These are phyloP conservation scores for Fraxinus quadrangulata DNA, from an alignment of 257 asterid genomes.

Conservation along the genomic window DNA sequence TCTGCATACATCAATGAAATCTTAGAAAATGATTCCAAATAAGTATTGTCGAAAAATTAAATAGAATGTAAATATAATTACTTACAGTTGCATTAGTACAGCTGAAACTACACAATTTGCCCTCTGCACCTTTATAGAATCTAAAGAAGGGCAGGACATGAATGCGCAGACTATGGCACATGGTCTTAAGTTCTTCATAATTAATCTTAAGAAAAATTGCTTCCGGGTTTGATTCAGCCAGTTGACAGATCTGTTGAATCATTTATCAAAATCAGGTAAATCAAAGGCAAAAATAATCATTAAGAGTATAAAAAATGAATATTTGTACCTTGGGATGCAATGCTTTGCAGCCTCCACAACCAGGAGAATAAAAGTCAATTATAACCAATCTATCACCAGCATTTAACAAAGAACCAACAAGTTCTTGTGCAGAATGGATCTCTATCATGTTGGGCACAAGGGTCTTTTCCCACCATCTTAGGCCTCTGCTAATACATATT, in stretches of 20 bases:
- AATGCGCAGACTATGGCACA: constrained; percentile 73
- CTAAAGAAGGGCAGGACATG: constrained; percentile 89
- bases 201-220: constrained; percentile 73
- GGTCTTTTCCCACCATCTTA: constrained; percentile 91
- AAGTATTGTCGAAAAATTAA: no score
- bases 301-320: no score
- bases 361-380: constrained; percentile 87
- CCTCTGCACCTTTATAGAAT: constrained; percentile 86
- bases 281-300: background rate
- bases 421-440: constrained; percentile 66
- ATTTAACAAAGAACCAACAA: constrained; percentile 58
- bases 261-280: background rate
- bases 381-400: constrained; percentile 84
- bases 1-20: constrained; percentile 42
- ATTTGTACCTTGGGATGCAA: constrained; percentile 79
- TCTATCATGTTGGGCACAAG: constrained; percentile 80
- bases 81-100: constrained; percentile 94
- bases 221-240: constrained; percentile 74
- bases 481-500: constrained; percentile 45
- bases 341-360: constrained; percentile 94
- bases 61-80: background rate
- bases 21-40: background rate
- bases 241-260: constrained; percentile 71
- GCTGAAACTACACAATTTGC: constrained; percentile 83
- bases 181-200: constrained; percentile 68